Evolutionary conservation across 2,329 filamentous ascomycete genomes (phyloP).

Genomic region (Hansfordia pulvinata): DNA sequence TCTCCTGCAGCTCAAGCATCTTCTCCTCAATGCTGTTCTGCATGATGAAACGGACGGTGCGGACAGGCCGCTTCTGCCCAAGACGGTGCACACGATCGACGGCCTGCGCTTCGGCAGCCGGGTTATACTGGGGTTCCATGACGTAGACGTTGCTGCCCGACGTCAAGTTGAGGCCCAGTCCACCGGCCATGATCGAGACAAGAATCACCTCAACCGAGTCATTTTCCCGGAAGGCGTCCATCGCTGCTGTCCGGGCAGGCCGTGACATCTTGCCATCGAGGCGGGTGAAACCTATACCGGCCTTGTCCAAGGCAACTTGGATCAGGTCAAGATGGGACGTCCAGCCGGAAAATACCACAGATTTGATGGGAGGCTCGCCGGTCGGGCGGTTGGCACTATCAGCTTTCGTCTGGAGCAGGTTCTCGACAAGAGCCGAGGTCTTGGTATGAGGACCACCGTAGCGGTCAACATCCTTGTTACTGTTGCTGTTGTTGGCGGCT

Average conservation of each 20-base stretch:
- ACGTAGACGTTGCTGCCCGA: constrained; percentile 79
- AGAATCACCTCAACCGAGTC: constrained; percentile 63
- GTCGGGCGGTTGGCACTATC: constrained; percentile 47
- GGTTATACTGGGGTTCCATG: constrained; percentile 98
- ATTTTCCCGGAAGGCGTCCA: constrained; percentile 67
- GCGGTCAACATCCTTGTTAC: constrained; percentile 46
- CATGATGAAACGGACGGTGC: constrained; percentile 87
- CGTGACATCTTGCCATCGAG: constrained; percentile 85
- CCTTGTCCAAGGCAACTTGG: constrained; percentile 59
- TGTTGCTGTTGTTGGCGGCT: constrained; percentile 20
- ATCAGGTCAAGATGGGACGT: constrained; percentile 90
- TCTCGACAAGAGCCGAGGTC: constrained; percentile 67
- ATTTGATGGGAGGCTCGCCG: constrained; percentile 71
- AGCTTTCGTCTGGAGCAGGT: constrained; percentile 50
- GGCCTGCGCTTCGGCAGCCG: constrained; percentile 86
- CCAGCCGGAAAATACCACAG: constrained; percentile 93
- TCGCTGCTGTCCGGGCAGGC: constrained; percentile 55
- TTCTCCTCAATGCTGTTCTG: constrained; percentile 82
- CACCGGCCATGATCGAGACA: constrained; percentile 84
- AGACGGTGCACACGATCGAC: constrained; percentile 86
- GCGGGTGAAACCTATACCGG: constrained; percentile 58
- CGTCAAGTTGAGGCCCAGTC: constrained; percentile 82
- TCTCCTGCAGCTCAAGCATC: constrained; percentile 78
- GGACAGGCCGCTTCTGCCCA: constrained; percentile 78
- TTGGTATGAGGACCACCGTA: constrained; percentile 89